phyloP scores from a whole-genome alignment of 805 yeast genomes.

The Metschnikowia colocasiae region DNA sequence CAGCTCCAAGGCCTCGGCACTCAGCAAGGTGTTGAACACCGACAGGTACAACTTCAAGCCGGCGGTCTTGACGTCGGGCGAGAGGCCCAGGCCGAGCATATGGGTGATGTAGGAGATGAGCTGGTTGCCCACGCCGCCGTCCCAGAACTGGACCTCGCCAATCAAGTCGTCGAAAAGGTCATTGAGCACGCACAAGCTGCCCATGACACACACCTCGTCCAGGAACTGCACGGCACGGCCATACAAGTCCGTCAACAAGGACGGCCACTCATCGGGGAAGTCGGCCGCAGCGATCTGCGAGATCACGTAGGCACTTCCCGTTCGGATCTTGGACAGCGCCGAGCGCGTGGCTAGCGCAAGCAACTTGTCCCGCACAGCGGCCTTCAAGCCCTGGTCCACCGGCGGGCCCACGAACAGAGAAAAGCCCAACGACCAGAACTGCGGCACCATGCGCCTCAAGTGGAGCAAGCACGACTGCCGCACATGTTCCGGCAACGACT shows the following conservation, averaged over 20 bases:
- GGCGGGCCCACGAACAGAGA: conserved; percentile 69
- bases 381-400: conserved; percentile 50
- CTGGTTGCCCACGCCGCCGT: conserved; percentile 59
- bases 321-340: conserved; percentile 56
- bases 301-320: conserved; percentile 66
- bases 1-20: conserved; percentile 44
- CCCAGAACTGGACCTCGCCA: conserved; percentile 82
- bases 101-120: conserved; percentile 49
- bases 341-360: conserved; percentile 43
- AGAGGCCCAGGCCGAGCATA: conserved; percentile 29
- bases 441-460: conserved; percentile 63
- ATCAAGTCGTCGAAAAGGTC: conserved; percentile 85
- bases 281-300: conserved; percentile 86
- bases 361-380: conserved; percentile 46
- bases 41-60: conserved; percentile 52
- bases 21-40: conserved; percentile 50
- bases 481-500: conserved; percentile 7
- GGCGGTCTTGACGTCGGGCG: conserved; percentile 41
- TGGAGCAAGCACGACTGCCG: conserved; percentile 67
- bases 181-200: conserved; percentile 57
- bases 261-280: conserved; percentile 96
- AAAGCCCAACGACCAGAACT: conserved; percentile 82
- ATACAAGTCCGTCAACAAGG: conserved; percentile 50
- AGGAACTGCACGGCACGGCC: conserved; percentile 30
- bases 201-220: conserved; percentile 38